Conservation (phyloP, 2,329 filamentous ascomycete genomes). For the Ilyonectria sp. region DNA sequence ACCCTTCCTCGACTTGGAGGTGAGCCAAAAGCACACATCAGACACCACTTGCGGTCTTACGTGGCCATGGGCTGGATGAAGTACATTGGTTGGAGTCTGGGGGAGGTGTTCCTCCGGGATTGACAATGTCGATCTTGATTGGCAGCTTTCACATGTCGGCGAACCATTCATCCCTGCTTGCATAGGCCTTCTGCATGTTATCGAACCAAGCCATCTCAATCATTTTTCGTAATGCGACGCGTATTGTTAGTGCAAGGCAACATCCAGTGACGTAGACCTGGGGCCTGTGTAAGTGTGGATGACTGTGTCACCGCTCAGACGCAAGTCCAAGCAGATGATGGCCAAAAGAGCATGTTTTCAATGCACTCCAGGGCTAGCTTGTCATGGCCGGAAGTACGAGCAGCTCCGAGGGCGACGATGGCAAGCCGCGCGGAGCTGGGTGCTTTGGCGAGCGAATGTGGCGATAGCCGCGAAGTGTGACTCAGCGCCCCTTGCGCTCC, state of each 20-base stretch:
- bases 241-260: slow-evolving; percentile 7
- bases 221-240: not conserved
- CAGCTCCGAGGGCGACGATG: slow-evolving; percentile 27
- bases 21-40: slow-evolving; percentile 40
- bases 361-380: not conserved
- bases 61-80: slow-evolving; percentile 38
- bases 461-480: slow-evolving; percentile 40
- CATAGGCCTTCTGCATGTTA: not conserved
- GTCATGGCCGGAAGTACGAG: slow-evolving; percentile 18
- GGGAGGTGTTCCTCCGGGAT: not conserved
- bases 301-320: not conserved
- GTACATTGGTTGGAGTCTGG: not conserved
- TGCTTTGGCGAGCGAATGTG: slow-evolving; percentile 10
- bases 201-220: not conserved
- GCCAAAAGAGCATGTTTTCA: not conserved
- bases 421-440: slow-evolving; percentile 38
- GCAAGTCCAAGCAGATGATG: not conserved
- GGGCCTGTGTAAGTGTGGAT: not conserved
- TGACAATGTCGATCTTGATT: not conserved
- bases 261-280: not conserved
- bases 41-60: slow-evolving; percentile 43
- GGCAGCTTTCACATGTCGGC: slow-evolving; percentile 2
- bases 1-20: slow-evolving; percentile 37
- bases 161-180: not conserved
- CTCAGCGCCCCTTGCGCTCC: slow-evolving; percentile 32